phyloP scores from a whole-genome alignment of 2,329 filamentous ascomycete species.

The Reticulascus tulasneorum region DNA sequence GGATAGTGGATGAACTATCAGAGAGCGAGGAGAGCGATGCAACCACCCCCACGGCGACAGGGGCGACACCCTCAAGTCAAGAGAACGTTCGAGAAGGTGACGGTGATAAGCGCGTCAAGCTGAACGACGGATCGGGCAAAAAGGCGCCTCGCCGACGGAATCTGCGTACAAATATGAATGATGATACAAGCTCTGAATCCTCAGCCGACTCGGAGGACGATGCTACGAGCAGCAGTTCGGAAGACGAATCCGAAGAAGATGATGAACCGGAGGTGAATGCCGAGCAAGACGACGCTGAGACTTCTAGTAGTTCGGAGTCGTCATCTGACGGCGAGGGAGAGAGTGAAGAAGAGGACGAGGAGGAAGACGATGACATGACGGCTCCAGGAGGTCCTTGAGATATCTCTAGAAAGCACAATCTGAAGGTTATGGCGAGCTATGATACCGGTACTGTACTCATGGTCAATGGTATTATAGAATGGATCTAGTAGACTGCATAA shows the following conservation, averaged over 20 bases:
- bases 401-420: too few relatives aligned
- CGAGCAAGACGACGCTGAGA: slow-evolving; percentile 24
- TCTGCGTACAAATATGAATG: slow-evolving; percentile 41
- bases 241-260: slow-evolving; percentile 31
- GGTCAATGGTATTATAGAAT: too few relatives aligned
- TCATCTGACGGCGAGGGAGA: slow-evolving; percentile 31
- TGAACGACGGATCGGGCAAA: slow-evolving; percentile 45
- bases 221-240: slow-evolving; percentile 27
- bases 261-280: slow-evolving; percentile 26
- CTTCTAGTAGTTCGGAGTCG: slow-evolving; percentile 39
- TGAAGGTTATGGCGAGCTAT: too few relatives aligned
- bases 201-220: slow-evolving; percentile 19
- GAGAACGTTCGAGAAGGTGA: too few relatives aligned
- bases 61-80: slow-evolving; percentile 16
- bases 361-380: slow-evolving; percentile 26
- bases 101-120: slow-evolving; percentile 37
- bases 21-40: slow-evolving; percentile 39
- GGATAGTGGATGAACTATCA: slow-evolving; percentile 51
- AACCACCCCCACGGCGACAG: slow-evolving; percentile 6
- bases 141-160: slow-evolving; percentile 46
- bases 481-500: too few relatives aligned
- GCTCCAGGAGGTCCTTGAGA: too few relatives aligned
- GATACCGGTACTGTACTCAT: too few relatives aligned
- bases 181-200: slow-evolving; percentile 31
- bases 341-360: slow-evolving; percentile 20